Evolutionary conservation across 148 eudicot genomes (phyloP).

Genomic region (Rhododendron simsii): DNA sequence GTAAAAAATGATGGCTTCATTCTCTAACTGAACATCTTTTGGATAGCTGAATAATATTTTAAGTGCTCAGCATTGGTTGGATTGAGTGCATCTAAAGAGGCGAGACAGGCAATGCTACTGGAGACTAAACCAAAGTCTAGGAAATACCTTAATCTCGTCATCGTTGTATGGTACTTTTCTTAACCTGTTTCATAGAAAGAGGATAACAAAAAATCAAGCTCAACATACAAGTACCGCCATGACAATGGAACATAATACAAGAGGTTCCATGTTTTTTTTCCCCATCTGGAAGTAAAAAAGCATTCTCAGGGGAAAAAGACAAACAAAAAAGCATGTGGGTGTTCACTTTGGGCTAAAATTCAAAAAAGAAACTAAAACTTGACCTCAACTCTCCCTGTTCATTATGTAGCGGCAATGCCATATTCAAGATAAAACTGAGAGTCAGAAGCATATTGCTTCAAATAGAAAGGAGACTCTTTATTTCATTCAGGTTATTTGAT

Average conservation of each 20-base stretch:
- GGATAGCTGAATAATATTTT: background rate
- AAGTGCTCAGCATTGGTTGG: background rate
- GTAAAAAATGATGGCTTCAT: background rate
- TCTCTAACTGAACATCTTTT: background rate
- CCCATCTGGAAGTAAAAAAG: background rate
- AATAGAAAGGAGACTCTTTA: background rate
- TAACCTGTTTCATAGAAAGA: conserved; percentile 41
- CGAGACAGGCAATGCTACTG: background rate
- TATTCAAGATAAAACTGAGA: background rate
- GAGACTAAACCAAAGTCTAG: background rate
- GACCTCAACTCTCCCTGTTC: background rate
- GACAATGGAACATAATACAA: background rate
- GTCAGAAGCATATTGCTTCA: background rate
- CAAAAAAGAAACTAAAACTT: background rate
- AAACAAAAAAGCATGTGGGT: background rate
- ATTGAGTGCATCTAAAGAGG: background rate
- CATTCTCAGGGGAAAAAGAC: background rate
- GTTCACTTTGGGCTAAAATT: background rate
- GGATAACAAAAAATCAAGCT: conserved; percentile 11
- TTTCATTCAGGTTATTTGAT: background rate
- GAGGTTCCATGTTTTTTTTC: background rate
- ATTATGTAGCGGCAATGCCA: background rate
- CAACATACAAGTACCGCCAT: background rate
- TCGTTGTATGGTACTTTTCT: conserved; percentile 78
- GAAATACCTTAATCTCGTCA: conserved; percentile 81